Evolutionary conservation across 495 filamentous ascomycete genomes (phyloP).

Genomic region (Umbilicaria muhlenbergii): DNA sequence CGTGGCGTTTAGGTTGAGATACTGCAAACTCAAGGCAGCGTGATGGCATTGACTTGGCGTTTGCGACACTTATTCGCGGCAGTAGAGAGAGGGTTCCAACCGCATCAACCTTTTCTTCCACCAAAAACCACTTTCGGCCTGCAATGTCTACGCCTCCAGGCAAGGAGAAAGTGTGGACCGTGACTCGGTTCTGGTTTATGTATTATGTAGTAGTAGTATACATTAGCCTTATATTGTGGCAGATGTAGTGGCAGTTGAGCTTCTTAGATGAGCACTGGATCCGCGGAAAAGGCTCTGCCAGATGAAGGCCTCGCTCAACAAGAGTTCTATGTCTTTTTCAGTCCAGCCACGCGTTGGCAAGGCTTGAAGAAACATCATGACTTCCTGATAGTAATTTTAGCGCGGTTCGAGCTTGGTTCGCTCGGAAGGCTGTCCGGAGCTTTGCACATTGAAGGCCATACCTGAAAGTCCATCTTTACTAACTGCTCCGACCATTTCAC

Average conservation of each 20-base stretch:
- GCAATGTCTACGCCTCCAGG: too few relatives aligned
- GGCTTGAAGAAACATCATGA: slow-evolving; percentile 98
- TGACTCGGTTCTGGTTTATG: too few relatives aligned
- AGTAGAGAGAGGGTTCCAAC: too few relatives aligned
- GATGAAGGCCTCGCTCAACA: slow-evolving; percentile 90
- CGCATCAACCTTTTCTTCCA: too few relatives aligned
- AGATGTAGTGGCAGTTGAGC: slow-evolving; percentile 17
- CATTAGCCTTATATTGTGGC: too few relatives aligned
- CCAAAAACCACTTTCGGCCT: too few relatives aligned
- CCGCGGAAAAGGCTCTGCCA: slow-evolving; percentile 90
- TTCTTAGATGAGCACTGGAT: slow-evolving; percentile 65
- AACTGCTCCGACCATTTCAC: slow-evolving; percentile 96
- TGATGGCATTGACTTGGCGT: too few relatives aligned
- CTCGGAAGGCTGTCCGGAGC: background rate
- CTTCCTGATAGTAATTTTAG: slow-evolving; percentile 39
- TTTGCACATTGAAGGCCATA: slow-evolving; percentile 7
- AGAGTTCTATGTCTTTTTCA: slow-evolving; percentile 91
- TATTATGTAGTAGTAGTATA: too few relatives aligned
- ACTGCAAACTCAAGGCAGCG: too few relatives aligned
- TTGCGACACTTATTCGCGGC: too few relatives aligned
- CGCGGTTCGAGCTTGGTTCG: background rate
- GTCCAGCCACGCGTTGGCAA: slow-evolving; percentile 91
- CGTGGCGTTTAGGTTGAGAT: too few relatives aligned
- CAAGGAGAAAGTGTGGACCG: too few relatives aligned
- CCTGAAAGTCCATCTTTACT: slow-evolving; percentile 89